phyloP scores from a whole-genome alignment of 805 yeast species.

The Myxozyma udenii region DNA sequence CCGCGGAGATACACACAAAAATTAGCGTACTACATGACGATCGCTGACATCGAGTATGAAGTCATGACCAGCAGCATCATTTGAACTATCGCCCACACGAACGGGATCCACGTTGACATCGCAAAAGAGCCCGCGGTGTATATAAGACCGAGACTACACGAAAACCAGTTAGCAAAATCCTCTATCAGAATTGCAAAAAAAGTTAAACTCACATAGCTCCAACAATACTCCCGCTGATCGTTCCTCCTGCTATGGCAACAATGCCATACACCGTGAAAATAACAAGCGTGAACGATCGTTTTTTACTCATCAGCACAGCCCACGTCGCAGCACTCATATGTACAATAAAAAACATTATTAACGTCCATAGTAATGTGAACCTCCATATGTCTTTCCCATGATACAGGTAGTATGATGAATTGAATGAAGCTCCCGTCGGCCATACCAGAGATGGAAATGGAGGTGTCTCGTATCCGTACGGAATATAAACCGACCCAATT shows the following conservation, averaged over 20 bases:
- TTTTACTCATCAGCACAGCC: slow-evolving; percentile 51
- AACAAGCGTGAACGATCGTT: slow-evolving; percentile 44
- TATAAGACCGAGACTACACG: slow-evolving; percentile 20
- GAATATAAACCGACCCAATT: slow-evolving; percentile 42
- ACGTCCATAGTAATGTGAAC: slow-evolving; percentile 78
- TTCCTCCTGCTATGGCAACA: slow-evolving; percentile 61
- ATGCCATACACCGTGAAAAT: slow-evolving; percentile 49
- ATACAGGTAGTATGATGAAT: slow-evolving; percentile 51
- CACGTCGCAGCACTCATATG: slow-evolving; percentile 63
- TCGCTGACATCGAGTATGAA: slow-evolving; percentile 58
- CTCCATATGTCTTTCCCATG: slow-evolving; percentile 70
- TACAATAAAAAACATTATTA: slow-evolving; percentile 62
- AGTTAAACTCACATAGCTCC: slow-evolving; percentile 53
- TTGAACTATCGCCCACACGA: slow-evolving; percentile 71
- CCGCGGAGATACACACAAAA: too few relatives aligned
- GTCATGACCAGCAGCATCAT: slow-evolving; percentile 64
- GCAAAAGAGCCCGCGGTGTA: slow-evolving; percentile 53
- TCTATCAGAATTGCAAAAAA: slow-evolving; percentile 7
- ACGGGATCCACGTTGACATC: slow-evolving; percentile 95
- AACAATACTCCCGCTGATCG: slow-evolving; percentile 68
- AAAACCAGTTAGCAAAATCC: neutral
- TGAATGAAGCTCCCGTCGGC: slow-evolving; percentile 50
- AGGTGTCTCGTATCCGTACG: slow-evolving; percentile 80
- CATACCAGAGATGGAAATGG: slow-evolving; percentile 74
- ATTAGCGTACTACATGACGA: slow-evolving; percentile 39